Percentiles rank a stretch among this genome's conserved stretches.
Evolutionary conservation across 352 stramenopile species (phyloP).

Genomic region (Phytophthora tentaculata): DNA sequence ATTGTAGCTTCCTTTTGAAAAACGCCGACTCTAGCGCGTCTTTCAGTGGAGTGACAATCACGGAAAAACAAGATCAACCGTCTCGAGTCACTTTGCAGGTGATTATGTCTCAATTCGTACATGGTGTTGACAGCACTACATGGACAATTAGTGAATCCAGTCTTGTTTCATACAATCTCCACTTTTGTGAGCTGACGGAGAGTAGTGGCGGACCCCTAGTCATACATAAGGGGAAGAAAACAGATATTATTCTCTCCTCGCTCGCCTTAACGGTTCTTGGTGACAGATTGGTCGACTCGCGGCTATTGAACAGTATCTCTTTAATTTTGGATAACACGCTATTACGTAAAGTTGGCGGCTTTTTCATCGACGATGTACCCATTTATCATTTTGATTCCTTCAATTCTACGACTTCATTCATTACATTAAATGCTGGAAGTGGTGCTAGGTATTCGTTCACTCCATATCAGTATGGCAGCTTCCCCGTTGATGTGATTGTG

Average conservation of each 20-base stretch:
- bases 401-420: constrained; percentile 21
- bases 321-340: constrained; percentile 17
- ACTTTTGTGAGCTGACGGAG: constrained; percentile 24
- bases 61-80: not conserved
- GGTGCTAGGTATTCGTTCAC: constrained; percentile 6
- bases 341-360: constrained; percentile 1
- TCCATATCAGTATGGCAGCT: constrained; percentile 9
- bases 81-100: constrained; percentile 6
- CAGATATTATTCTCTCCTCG: constrained; percentile 5
- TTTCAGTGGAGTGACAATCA: constrained; percentile 18
- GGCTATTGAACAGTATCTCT: constrained; percentile 7
- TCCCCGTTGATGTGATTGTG: constrained; percentile 27
- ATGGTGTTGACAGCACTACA: not conserved
- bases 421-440: constrained; percentile 5
- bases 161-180: constrained; percentile 11
- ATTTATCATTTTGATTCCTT: constrained; percentile 7
- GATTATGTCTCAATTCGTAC: constrained; percentile 1
- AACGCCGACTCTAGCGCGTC: not conserved
- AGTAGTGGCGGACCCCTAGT: constrained; percentile 2
- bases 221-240: constrained; percentile 13
- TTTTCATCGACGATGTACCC: constrained; percentile 6
- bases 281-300: constrained; percentile 4
- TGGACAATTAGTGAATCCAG: constrained; percentile 12
- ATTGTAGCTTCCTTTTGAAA: constrained; percentile 29
- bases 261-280: constrained; percentile 13